Evolutionary conservation across 129 eudicot genomes (phyloP).

Genomic region (Lactuca saligna): DNA sequence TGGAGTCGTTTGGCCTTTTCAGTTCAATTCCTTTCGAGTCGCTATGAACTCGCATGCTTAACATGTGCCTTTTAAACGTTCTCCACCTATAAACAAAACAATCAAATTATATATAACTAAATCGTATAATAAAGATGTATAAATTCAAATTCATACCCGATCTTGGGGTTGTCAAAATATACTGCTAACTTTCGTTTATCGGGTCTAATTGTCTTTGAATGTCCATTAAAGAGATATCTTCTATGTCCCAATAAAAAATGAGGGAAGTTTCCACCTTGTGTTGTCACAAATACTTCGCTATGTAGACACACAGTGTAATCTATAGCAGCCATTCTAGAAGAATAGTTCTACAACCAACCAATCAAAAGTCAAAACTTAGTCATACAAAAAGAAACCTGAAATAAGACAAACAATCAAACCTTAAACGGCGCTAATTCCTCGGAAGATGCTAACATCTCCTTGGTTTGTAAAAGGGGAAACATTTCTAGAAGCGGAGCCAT

Average conservation of each 20-base stretch:
- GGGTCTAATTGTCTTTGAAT: slow-evolving; percentile 90
- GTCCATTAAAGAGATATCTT: slow-evolving; percentile 86
- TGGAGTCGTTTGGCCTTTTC: slow-evolving; percentile 81
- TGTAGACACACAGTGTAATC: slow-evolving; percentile 98
- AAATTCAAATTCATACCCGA: slow-evolving; percentile 58
- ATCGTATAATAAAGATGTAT: neutral
- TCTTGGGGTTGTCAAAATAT: slow-evolving; percentile 78
- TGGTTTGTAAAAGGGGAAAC: slow-evolving; percentile 94
- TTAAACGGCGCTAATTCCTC: slow-evolving; percentile 82
- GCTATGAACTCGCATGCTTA: slow-evolving; percentile 78
- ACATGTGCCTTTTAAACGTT: slow-evolving; percentile 94
- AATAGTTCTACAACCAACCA: slow-evolving; percentile 70
- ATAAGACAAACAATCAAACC: slow-evolving; percentile 38
- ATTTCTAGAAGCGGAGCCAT: slow-evolving; percentile 91
- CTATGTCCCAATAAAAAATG: slow-evolving; percentile 93
- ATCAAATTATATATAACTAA: neutral
- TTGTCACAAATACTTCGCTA: slow-evolving; percentile 96
- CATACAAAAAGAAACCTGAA: slow-evolving; percentile 3
- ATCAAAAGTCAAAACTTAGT: slow-evolving; percentile 10
- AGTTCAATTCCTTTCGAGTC: slow-evolving; percentile 83
- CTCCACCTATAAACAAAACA: slow-evolving; percentile 58
- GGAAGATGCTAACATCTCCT: slow-evolving; percentile 73
- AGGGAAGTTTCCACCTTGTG: slow-evolving; percentile 99
- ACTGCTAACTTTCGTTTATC: slow-evolving; percentile 89
- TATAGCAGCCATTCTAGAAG: slow-evolving; percentile 99